phyloP scores from a whole-genome alignment of 164 flowering plant species.

The Stephania yunnanensis region DNA sequence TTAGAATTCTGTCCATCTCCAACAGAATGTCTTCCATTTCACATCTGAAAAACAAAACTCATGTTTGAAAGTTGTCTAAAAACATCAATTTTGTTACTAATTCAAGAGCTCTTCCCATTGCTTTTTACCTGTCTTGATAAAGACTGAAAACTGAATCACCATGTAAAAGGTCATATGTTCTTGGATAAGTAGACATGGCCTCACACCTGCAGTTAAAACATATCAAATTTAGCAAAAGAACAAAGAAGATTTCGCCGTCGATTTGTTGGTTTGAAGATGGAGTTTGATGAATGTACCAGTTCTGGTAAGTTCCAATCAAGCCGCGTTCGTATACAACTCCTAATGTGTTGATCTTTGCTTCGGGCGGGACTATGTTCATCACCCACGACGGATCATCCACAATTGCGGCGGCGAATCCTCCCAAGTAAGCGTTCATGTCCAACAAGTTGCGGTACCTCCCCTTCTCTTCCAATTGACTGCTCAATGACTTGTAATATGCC shows the following conservation, averaged over 20 bases:
- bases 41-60: slow-evolving; percentile 38
- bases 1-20: slow-evolving; percentile 79
- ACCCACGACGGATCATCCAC: slow-evolving; percentile 80
- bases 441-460: slow-evolving; percentile 82
- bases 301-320: slow-evolving; percentile 79
- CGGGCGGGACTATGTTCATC: slow-evolving; percentile 74
- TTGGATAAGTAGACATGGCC: slow-evolving; percentile 87
- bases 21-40: slow-evolving; percentile 60
- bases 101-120: background rate
- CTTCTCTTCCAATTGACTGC: slow-evolving; percentile 45
- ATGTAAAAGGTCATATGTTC: slow-evolving; percentile 73
- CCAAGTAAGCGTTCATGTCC: slow-evolving; percentile 86
- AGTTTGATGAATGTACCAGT: slow-evolving; percentile 42
- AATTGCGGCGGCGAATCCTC: slow-evolving; percentile 93
- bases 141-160: slow-evolving; percentile 56
- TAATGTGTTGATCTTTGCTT: slow-evolving; percentile 52
- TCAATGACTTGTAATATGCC: slow-evolving; percentile 53
- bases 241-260: background rate
- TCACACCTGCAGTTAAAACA: slow-evolving; percentile 54
- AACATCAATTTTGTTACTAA: background rate
- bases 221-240: background rate
- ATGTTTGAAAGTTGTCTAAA: background rate
- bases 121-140: slow-evolving; percentile 58
- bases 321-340: slow-evolving; percentile 83
- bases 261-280: background rate